A percentile compares a stretch with the other conserved stretches of the same genome.
Evolutionary conservation across 495 filamentous ascomycete genomes (phyloP).

Genomic region (Cryomyces antarcticus): DNA sequence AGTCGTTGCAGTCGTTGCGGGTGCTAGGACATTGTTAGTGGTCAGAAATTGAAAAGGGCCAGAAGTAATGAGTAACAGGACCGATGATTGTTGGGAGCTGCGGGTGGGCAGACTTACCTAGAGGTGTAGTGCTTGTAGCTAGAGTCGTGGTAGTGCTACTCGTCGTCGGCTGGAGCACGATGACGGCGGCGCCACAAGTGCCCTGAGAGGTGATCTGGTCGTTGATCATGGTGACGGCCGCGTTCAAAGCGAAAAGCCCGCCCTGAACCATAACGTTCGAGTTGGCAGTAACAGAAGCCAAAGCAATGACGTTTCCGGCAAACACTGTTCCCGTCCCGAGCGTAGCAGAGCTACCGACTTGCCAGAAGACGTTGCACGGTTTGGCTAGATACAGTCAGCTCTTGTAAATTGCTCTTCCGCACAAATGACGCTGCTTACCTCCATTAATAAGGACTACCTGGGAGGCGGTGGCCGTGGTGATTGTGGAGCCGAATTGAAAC

Average conservation of each 20-base stretch:
- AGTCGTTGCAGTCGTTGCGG: no score
- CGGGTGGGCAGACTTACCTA: no score
- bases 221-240: constrained; percentile 3
- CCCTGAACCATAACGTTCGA: background rate
- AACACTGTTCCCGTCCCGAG: constrained; percentile 1
- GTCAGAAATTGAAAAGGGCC: background rate
- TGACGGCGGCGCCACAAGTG: background rate
- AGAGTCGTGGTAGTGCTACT: background rate
- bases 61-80: no score
- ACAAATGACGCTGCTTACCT: no score
- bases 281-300: constrained; percentile 3
- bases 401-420: no score
- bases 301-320: constrained; percentile 2
- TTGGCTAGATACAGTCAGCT: background rate
- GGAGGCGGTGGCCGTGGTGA: constrained; percentile 3
- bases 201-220: background rate
- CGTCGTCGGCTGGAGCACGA: background rate
- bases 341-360: constrained; percentile 5
- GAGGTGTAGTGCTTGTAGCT: background rate
- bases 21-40: background rate
- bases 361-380: constrained; percentile 6
- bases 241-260: constrained; percentile 1
- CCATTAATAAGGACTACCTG: constrained; percentile 2
- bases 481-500: constrained; percentile 3
- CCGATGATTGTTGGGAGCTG: no score